phyloP scores from a whole-genome alignment of 331 rosid species.

The Acacia pycnantha region DNA sequence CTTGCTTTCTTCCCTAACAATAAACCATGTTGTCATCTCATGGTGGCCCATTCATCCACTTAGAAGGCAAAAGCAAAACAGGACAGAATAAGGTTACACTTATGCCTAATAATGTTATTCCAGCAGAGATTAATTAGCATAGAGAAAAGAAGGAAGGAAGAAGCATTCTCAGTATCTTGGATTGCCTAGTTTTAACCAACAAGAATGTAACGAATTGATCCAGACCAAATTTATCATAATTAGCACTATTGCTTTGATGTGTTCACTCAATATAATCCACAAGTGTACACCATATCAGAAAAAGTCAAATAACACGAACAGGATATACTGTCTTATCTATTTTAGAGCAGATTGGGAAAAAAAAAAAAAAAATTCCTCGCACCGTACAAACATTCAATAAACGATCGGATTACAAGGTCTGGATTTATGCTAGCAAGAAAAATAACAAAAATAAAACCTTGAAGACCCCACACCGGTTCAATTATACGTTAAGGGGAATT shows the following conservation, averaged over 20 bases:
- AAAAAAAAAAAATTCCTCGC: not conserved
- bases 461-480: constrained; percentile 28
- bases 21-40: not conserved
- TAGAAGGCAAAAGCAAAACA: not conserved
- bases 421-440: constrained; percentile 13
- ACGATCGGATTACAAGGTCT: not conserved
- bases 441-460: not conserved
- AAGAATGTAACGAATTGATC: not conserved
- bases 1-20: constrained; percentile 3
- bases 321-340: not conserved
- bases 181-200: not conserved
- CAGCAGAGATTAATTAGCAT: not conserved
- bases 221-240: not conserved
- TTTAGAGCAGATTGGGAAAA: not conserved
- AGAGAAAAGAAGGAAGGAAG: not conserved
- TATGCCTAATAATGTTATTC: not conserved
- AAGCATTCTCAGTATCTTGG: not conserved
- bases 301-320: not conserved
- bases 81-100: not conserved
- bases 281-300: not conserved
- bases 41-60: constrained; percentile 24
- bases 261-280: constrained; percentile 19
- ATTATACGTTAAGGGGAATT: constrained; percentile 11
- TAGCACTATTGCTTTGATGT: not conserved
- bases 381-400: not conserved